Evolutionary conservation across 768 basidiomycete genomes (phyloP), one percentile per base, ranked within the genome.

Genomic region (Asterophora parasitica): DNA sequence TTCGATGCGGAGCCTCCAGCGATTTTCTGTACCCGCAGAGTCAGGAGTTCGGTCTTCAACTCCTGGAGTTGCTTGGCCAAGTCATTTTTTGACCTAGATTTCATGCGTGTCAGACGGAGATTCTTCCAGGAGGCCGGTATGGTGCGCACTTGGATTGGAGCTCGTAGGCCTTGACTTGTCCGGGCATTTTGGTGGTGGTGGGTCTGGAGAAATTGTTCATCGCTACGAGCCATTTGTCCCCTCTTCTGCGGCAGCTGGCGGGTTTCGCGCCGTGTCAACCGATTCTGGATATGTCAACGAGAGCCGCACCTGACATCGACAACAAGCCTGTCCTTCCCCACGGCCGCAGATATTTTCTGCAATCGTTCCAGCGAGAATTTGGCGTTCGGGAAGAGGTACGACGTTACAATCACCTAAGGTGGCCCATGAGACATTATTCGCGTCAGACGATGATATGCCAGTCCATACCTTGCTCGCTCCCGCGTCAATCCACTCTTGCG

Each of bases 21-120:
- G 64, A 95, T 91, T 82, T 97, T 97, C 80, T 96, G 92, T 55
- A 99, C 96, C 62, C 95, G 85, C 70, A 99, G 81, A 63, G 78
- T 76, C 55, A 91, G 78, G 61, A 98, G 88, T 82, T 99, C 96
- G 52, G 75, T 82, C 85, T 93, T 97, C 74, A 99, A 81, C 71
- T 98, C 96, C 43, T 69, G 67, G 52, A 98, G 82, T 72, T 96
- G 92, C 73, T 94, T 94, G 57, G 82, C 73, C 77, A 98, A 85
- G 81, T 97, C 95, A 75, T 85, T 89, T 78, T 96, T 97, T 55
- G 88, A 89, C 83, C 93, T 94, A 62, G 34, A 57, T 54, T 49
- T 19, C 50, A 23, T 47, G 16, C 33, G 9, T 32, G 49, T 52
- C 46, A 62, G 53, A 55, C 15, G 20, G 26, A 5, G 17, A 15